Evolutionary conservation across 176 grass and related monocot genomes (phyloP).

Genomic region (Alloteropsis semialata): DNA sequence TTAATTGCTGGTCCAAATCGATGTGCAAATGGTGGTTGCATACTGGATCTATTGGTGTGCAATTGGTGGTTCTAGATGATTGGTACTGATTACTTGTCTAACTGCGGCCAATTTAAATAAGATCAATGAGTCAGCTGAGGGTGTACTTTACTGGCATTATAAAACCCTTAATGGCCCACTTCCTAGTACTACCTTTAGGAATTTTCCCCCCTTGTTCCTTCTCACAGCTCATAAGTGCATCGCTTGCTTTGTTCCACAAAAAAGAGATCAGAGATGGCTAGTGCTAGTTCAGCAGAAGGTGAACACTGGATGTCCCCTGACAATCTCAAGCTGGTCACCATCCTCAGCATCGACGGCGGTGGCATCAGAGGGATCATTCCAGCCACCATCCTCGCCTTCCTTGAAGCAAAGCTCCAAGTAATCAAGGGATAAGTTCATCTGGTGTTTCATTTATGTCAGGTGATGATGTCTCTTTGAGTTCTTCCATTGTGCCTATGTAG

Average conservation of each 20-base stretch:
- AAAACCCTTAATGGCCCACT: background rate
- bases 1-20: background rate
- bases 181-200: background rate
- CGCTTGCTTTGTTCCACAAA: background rate
- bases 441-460: background rate
- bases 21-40: background rate
- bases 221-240: background rate
- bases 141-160: slow-evolving; percentile 8
- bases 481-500: slow-evolving; percentile 2
- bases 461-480: background rate
- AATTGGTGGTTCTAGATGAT: background rate
- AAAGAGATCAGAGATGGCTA: slow-evolving; percentile 22
- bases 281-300: background rate
- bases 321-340: slow-evolving; percentile 44
- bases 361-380: slow-evolving; percentile 77
- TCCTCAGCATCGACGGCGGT: slow-evolving; percentile 83
- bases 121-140: background rate
- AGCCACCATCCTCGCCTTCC: slow-evolving; percentile 57
- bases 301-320: background rate
- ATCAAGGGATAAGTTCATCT: slow-evolving; percentile 23
- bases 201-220: background rate
- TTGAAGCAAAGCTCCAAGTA: slow-evolving; percentile 64
- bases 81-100: background rate
- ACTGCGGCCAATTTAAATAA: background rate
- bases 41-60: background rate